phyloP scores from a whole-genome alignment of 2,329 filamentous ascomycete species.

The Cytospora chrysosperma region DNA sequence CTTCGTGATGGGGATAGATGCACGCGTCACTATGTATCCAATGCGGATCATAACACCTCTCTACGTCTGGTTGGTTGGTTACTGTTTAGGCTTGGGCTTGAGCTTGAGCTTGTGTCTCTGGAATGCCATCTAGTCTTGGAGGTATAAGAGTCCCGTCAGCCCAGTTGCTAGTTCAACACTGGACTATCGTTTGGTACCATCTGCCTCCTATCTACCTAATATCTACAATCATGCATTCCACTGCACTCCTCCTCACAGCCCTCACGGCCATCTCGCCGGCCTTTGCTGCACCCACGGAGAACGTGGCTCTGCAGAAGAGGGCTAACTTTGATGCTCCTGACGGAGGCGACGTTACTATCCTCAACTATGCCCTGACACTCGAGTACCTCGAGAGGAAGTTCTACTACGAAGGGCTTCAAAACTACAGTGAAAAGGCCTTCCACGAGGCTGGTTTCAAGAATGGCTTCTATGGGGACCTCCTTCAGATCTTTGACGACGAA shows the following conservation, averaged over 20 bases:
- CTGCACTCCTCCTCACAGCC: neutral
- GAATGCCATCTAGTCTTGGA: neutral
- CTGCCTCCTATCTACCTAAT: neutral
- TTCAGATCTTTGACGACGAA: conserved; percentile 58
- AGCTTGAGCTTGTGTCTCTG: neutral
- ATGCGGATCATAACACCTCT: neutral
- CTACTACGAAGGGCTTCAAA: conserved; percentile 58
- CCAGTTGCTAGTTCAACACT: neutral
- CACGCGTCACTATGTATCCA: neutral
- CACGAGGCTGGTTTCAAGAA: conserved; percentile 22
- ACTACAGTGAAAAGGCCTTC: conserved; percentile 43
- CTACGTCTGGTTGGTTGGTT: neutral
- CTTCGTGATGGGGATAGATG: neutral
- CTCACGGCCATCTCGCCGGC: conserved; percentile 5
- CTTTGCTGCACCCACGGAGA: neutral
- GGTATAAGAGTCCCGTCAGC: neutral
- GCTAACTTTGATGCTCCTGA: conserved; percentile 26
- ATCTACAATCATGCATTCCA: conserved; percentile 2
- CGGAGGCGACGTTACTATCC: conserved; percentile 35
- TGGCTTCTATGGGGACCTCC: conserved; percentile 57
- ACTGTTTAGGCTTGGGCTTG: no score
- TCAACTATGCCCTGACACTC: conserved; percentile 49
- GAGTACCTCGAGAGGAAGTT: conserved; percentile 62
- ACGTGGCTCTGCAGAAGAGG: neutral
- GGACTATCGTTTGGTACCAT: neutral